A percentile compares a stretch with the other conserved stretches of the same genome.
phyloP scores from a whole-genome alignment of 2,329 filamentous ascomycete genomes.

The Eurotiales sp. region DNA sequence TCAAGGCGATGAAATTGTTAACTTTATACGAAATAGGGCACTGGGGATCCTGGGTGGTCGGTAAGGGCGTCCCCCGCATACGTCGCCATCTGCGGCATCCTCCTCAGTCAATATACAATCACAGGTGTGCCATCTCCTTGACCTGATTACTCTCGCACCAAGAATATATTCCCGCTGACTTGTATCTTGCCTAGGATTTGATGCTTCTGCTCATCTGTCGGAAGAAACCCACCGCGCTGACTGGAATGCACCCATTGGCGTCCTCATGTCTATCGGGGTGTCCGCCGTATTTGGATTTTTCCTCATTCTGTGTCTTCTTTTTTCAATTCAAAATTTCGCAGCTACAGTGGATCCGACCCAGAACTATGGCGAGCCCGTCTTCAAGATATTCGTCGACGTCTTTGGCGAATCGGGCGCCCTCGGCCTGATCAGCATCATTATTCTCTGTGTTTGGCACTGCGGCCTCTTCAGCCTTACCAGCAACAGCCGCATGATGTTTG shows the following conservation, averaged over 20 bases:
- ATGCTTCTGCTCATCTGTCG: slow-evolving; percentile 11
- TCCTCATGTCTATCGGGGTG: slow-evolving; percentile 11
- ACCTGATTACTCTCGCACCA: not conserved
- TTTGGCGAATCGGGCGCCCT: slow-evolving; percentile 10
- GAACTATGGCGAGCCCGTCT: slow-evolving; percentile 11
- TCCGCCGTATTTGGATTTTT: slow-evolving; percentile 13
- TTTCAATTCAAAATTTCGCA: slow-evolving; percentile 11
- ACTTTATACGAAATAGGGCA: slow-evolving; percentile 2
- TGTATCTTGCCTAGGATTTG: too few species aligned
- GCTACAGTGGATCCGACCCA: slow-evolving; percentile 1
- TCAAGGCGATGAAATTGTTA: not conserved
- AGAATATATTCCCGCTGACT: too few species aligned
- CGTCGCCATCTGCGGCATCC: slow-evolving; percentile 11
- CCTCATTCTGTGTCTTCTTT: slow-evolving; percentile 10
- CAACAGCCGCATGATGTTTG: slow-evolving; percentile 14
- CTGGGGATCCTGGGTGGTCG: slow-evolving; percentile 9
- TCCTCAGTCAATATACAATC: slow-evolving; percentile 14
- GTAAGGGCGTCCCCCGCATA: slow-evolving; percentile 8
- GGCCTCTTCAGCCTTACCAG: slow-evolving; percentile 13
- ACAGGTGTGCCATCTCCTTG: too few species aligned
- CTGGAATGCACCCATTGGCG: slow-evolving; percentile 9
- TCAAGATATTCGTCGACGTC: slow-evolving; percentile 11
- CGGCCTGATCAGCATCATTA: slow-evolving; percentile 10
- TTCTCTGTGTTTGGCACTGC: slow-evolving; percentile 13
- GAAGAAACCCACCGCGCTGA: slow-evolving; percentile 11